Percentiles rank a stretch among this genome's conserved stretches.
Evolutionary conservation across 2,329 filamentous ascomycete species (phyloP).

Genomic region (Colletotrichum sp.): DNA sequence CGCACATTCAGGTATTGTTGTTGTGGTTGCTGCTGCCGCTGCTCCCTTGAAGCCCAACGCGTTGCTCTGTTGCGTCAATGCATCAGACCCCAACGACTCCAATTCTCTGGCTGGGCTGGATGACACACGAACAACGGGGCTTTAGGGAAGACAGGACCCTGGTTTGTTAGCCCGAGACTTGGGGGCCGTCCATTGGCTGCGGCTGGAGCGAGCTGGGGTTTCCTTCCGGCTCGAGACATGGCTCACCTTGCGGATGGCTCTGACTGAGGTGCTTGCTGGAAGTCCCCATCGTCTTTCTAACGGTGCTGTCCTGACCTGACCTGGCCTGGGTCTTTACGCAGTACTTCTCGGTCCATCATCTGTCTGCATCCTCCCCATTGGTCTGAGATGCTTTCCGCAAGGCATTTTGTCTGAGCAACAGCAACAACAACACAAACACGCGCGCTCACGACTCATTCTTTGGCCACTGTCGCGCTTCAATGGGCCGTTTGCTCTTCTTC

Average conservation of each 20-base stretch:
- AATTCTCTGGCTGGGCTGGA: background rate
- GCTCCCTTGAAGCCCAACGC: background rate
- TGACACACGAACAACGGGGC: constrained; percentile 14
- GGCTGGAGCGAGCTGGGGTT: background rate
- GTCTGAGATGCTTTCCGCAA: background rate
- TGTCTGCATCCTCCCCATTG: background rate
- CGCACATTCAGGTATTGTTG: background rate
- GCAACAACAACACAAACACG: background rate
- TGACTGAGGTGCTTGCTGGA: background rate
- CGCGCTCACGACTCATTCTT: background rate
- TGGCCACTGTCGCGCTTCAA: background rate
- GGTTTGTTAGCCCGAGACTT: background rate
- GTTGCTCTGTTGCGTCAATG: background rate
- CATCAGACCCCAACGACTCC: background rate
- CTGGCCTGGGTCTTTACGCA: background rate
- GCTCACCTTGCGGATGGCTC: background rate
- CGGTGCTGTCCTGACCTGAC: background rate
- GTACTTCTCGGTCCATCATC: background rate
- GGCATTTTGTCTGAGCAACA: background rate
- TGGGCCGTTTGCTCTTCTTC: background rate
- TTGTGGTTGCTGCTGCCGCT: background rate
- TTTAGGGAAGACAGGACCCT: background rate
- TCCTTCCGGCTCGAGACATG: background rate
- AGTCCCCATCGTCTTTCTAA: background rate
- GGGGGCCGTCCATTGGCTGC: background rate